Evolutionary conservation across 2,329 filamentous ascomycete species (phyloP).

Genomic region (Pyrenochaeta sp.): DNA sequence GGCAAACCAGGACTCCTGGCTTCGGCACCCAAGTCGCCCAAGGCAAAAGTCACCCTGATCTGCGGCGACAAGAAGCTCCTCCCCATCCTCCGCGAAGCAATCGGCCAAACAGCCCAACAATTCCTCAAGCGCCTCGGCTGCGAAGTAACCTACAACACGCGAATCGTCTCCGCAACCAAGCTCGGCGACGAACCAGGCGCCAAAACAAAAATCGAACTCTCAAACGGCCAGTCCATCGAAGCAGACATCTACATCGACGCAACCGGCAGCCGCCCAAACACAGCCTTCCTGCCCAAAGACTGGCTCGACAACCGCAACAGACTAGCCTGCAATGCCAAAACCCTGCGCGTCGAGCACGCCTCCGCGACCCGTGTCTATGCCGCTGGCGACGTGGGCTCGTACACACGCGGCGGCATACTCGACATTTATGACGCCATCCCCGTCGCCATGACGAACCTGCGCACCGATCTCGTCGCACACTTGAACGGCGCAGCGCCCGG

Average conservation of each 20-base stretch:
- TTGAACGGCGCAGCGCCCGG: slow-evolving; percentile 31
- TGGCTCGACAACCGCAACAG: slow-evolving; percentile 59
- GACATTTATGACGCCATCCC: slow-evolving; percentile 52
- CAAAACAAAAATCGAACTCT: slow-evolving; percentile 52
- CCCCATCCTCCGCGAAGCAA: slow-evolving; percentile 51
- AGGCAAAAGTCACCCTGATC: slow-evolving; percentile 55
- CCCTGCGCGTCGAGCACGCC: slow-evolving; percentile 55
- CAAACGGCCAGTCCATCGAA: slow-evolving; percentile 57
- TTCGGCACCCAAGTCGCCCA: slow-evolving; percentile 47
- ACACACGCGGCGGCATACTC: slow-evolving; percentile 55
- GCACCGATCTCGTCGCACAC: slow-evolving; percentile 53
- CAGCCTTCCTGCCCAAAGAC: slow-evolving; percentile 58
- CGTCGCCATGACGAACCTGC: slow-evolving; percentile 55
- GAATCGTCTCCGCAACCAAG: slow-evolving; percentile 39
- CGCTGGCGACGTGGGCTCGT: slow-evolving; percentile 58
- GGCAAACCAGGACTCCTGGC: slow-evolving; percentile 47
- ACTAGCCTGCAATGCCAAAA: slow-evolving; percentile 58
- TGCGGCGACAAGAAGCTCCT: slow-evolving; percentile 55
- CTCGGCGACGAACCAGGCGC: slow-evolving; percentile 42
- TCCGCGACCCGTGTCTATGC: slow-evolving; percentile 56
- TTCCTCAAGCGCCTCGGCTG: slow-evolving; percentile 58
- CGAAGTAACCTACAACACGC: slow-evolving; percentile 52
- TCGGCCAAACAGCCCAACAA: slow-evolving; percentile 56
- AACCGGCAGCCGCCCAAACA: slow-evolving; percentile 61
- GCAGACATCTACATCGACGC: slow-evolving; percentile 64